A percentile compares a stretch with the other conserved stretches of the same genome.
Conservation (phyloP, 75 land plant genomes). For the Selaginella tamariscina region DNA sequence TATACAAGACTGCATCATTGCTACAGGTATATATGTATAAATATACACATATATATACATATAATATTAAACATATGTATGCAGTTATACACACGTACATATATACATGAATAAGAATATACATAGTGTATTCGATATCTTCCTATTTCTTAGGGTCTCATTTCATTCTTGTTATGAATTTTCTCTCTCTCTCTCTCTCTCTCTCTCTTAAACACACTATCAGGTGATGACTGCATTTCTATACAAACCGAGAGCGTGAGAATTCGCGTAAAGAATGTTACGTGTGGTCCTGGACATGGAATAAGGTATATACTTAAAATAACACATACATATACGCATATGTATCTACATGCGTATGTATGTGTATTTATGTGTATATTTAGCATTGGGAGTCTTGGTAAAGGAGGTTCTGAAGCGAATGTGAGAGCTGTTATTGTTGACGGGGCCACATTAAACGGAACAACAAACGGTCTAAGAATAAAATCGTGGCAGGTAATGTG, state of each 20-base stretch:
- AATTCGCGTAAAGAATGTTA: constrained; percentile 36
- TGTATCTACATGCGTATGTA: neutral
- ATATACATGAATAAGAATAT: too few species aligned
- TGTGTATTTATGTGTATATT: neutral
- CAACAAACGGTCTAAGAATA: constrained; percentile 12
- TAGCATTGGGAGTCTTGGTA: neutral
- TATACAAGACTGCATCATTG: constrained; percentile 30
- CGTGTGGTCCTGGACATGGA: constrained; percentile 93
- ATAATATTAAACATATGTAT: too few species aligned
- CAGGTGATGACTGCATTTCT: constrained; percentile 91
- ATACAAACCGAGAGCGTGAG: constrained; percentile 46
- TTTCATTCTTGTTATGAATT: too few species aligned
- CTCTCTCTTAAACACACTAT: too few species aligned
- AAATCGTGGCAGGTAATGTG: constrained; percentile 9
- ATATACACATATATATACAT: too few species aligned
- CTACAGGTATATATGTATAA: constrained; percentile 63
- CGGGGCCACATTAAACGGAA: constrained; percentile 2
- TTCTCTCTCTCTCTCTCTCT: too few species aligned
- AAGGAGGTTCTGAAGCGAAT: neutral
- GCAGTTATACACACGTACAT: too few species aligned
- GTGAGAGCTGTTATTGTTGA: neutral
- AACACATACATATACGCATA: neutral
- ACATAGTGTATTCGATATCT: too few species aligned
- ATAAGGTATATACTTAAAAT: constrained; percentile 39
- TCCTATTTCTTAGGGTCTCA: too few species aligned